Base-by-base conservation (phyloP, 2,329 filamentous ascomycete genomes). In the Ophiostoma ulmi region DNA sequence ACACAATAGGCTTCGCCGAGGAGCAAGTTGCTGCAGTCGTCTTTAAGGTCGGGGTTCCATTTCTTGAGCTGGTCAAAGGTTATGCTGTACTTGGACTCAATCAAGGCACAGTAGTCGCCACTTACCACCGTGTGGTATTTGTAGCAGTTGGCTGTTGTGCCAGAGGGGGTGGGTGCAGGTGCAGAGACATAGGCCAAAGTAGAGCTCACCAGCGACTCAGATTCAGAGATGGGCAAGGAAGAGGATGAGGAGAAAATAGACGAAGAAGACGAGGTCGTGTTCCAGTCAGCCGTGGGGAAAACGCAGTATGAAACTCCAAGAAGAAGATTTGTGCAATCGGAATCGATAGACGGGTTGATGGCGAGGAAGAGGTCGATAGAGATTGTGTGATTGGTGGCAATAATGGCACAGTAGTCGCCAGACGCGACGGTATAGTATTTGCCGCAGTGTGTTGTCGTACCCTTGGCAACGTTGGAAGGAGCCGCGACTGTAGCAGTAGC, bases 101-200 rank as follows among this genome's bases (percentile, higher is more conserved):
- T 70, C 41, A 38, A 36, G 11, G 8, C 26, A 44, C 72, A 72
- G 36, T n/a, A 61, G 44, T 72, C 68, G 22, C 72, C 72, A 5
- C 36, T 44, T 5, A 52, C 65, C 13, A 72, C 70, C 20, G 39
- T 10, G 70, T 72, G 44, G 58, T 69, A 70, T 17, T 69, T 70
- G 64, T 66, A 65, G 64, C 72, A 72, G 48, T 70, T 68, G 52
- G 39, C 3, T 11, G 26, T 58, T 26, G 69, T 41, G 39, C 67
- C 68, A 8, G 48, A 20, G 17, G 48, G 48, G 3, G 48, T 55
- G 17, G 48, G 48, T n/a, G 48, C 48, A 5, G 38, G 63, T 13
- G 48, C 48, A 20, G 48, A 55, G 17, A 55, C 48, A 55, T 55
- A 55, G 20, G 48, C 48, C 48, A 55, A 20, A 8, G 48, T n/a